Percentiles rank a stretch among this genome's conserved stretches.
Evolutionary conservation across 805 yeast species (phyloP).

Genomic region (Nadsonia fulvescens): DNA sequence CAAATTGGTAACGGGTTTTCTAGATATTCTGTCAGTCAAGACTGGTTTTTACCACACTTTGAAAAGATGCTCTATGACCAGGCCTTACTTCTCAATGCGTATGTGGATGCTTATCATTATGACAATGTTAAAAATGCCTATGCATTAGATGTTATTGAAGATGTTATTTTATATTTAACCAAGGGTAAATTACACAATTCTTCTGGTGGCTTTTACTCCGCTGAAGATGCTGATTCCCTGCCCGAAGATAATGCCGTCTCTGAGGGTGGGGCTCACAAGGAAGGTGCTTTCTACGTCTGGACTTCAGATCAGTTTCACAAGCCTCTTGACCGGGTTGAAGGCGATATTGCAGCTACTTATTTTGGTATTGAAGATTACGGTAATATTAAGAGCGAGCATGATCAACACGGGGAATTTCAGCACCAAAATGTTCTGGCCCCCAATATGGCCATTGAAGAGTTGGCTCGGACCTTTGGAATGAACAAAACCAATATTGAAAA

Average conservation of each 20-base stretch:
- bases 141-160: conserved; percentile 6
- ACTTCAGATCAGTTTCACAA: conserved; percentile 16
- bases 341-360: conserved; percentile 19
- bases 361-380: conserved; percentile 21
- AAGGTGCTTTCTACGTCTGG: conserved; percentile 22
- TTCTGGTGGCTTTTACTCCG: conserved; percentile 17
- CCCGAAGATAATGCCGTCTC: too few relatives aligned
- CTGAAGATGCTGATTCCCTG: conserved; percentile 19
- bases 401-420: conserved; percentile 16
- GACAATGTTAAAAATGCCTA: conserved; percentile 10
- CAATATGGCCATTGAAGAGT: conserved; percentile 12
- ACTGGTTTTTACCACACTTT: conserved; percentile 24
- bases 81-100: conserved; percentile 19
- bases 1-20: conserved; percentile 21
- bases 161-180: conserved; percentile 12
- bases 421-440: conserved; percentile 19
- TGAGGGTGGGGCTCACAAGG: conserved; percentile 13
- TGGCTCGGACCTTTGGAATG: conserved; percentile 19
- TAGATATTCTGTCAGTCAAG: conserved; percentile 21
- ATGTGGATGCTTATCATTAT: conserved; percentile 13
- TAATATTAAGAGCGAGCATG: conserved; percentile 19
- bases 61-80: conserved; percentile 23
- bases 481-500: conserved; percentile 9
- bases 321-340: conserved; percentile 16
- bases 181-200: conserved; percentile 12